Percentiles rank a stretch among this genome's conserved stretches.
These are phyloP conservation scores for Passiflora organensis DNA, from an alignment of 345 rosid species.

Conservation along the genomic window DNA sequence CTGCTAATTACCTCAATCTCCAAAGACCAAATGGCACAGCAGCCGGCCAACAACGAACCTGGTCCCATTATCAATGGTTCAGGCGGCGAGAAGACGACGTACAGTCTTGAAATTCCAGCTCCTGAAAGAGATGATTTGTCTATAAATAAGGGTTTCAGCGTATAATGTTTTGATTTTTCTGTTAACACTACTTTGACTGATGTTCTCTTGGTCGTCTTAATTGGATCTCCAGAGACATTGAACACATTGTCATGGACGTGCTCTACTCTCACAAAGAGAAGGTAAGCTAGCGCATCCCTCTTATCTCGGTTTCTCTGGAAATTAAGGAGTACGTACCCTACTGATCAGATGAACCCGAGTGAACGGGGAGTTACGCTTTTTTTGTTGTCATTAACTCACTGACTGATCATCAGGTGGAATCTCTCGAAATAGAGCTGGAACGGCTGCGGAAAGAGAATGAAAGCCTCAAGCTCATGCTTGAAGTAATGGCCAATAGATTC, in stretches of 20 bases:
- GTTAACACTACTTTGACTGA: no score
- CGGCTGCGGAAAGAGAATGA: slow-evolving; percentile 36
- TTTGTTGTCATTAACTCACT: no score
- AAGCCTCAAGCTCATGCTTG: slow-evolving; percentile 29
- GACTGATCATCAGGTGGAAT: slow-evolving; percentile 18
- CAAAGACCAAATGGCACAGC: neutral
- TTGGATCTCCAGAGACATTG: no score
- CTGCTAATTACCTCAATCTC: no score
- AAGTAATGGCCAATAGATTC: slow-evolving; percentile 29
- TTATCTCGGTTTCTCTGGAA: neutral
- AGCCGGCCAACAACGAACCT: neutral
- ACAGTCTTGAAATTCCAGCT: neutral
- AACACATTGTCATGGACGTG: slow-evolving; percentile 15
- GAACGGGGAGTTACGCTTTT: no score
- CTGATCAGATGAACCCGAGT: no score
- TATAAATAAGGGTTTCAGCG: neutral
- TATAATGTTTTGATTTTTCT: neutral
- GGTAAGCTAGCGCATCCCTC: neutral
- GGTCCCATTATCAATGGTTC: neutral
- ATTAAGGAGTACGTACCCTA: no score
- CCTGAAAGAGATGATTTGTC: neutral
- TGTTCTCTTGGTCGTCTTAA: no score
- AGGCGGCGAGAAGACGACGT: neutral
- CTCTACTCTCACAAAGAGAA: neutral
- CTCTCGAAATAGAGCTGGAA: slow-evolving; percentile 28